Evolutionary conservation across 345 rosid species (phyloP), one percentile per base, ranked within the genome.

Genomic region (Eucalyptus decipiens): DNA sequence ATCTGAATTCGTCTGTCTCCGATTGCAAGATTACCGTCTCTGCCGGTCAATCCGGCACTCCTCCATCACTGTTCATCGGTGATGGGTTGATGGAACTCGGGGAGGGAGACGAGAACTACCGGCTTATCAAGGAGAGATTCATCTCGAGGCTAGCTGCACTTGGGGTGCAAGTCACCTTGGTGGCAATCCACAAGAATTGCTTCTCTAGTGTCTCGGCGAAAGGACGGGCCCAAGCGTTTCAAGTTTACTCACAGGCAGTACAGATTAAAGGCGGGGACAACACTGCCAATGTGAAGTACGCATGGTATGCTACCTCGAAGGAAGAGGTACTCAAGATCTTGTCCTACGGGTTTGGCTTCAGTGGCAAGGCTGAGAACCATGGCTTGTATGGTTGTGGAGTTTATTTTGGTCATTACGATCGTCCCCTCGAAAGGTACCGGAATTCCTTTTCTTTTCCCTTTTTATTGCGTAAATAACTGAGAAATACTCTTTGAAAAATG

Each of bases 321-420:
- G 91, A 91, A 12, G 97, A 94, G 89, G 87, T 94, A 4, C 88
- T 60, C 51, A 88, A 91, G 86, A 92, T 98, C 85, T 16, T 95
- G 34, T 94, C 92, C 30, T 90, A 94, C 65, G 99, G 99, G 6
- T 97, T 98, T 91, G 93, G 96, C 13, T 83, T 80, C 40, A 62
- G 45, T 23, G 90, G 90, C 34, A 86, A 87, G 87, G 90, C 89
- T 9, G 86, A 42, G 62, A 92, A 92, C 89, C 87, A 91, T 34
- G 95, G 94, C 3, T 90, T 94, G 89, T 92, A 90, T 67, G 98
- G 99, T 1, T 72, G 90, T 34, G 99, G 99, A 17, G 51, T 95
- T 87, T 94, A 95, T 92, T 92, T 97, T 72, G 90, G 93, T 12
- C 97, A 98, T 2, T 96, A 93, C 88, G 89, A 94, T 90, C 92